Evolutionary conservation across 116 monocot genomes (phyloP).

Genomic region (Papilionanthe hybrid): DNA sequence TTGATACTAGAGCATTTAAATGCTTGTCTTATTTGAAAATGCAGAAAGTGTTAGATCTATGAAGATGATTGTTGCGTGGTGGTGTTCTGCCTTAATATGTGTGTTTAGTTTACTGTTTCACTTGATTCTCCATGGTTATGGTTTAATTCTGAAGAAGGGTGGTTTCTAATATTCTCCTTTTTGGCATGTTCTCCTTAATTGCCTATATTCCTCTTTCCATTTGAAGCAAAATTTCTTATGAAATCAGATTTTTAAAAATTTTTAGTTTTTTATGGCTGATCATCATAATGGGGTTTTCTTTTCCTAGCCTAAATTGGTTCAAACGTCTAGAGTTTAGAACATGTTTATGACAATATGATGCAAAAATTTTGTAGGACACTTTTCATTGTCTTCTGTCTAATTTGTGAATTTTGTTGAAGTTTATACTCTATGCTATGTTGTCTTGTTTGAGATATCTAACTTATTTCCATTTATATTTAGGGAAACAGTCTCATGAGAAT

Average conservation of each 20-base stretch:
- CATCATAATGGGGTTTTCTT: background rate
- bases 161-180: background rate
- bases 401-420: constrained; percentile 7
- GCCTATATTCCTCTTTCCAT: background rate
- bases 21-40: background rate
- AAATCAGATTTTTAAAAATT: background rate
- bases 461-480: constrained; percentile 34
- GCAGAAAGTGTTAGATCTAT: background rate
- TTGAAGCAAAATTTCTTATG: background rate
- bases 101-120: background rate
- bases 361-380: background rate
- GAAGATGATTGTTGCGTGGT: background rate
- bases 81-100: background rate
- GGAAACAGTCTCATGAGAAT: constrained; percentile 95
- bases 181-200: background rate
- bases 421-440: background rate
- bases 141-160: background rate
- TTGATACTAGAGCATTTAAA: background rate
- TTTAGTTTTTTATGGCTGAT: background rate
- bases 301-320: background rate
- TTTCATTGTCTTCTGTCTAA: background rate
- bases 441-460: background rate
- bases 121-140: background rate
- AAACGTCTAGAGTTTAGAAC: background rate
- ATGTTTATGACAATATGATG: background rate